These are phyloP conservation scores for Dryadomyces quercus-mongolicae DNA, from an alignment of 2,329 filamentous ascomycete species.

Conservation along the genomic window DNA sequence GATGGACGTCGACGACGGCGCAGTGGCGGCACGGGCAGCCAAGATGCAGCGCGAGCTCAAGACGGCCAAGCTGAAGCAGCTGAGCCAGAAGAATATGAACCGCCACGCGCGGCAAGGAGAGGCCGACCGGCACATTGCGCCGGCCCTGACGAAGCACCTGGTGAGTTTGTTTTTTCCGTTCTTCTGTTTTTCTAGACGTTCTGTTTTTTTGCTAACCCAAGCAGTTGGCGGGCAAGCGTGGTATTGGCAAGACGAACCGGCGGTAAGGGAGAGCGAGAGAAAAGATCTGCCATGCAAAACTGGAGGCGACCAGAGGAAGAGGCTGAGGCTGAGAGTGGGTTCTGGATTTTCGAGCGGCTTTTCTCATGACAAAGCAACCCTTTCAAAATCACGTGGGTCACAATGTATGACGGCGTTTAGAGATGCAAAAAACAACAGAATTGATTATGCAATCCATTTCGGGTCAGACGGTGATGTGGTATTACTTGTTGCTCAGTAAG, in stretches of 20 bases:
- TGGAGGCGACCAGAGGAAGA: too few relatives aligned
- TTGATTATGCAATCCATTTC: background rate
- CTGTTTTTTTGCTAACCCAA: slow-evolving; percentile 17
- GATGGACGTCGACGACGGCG: slow-evolving; percentile 58
- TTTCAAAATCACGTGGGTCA: background rate
- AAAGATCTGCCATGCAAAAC: background rate
- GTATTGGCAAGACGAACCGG: slow-evolving; percentile 76
- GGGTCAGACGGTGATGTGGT: background rate
- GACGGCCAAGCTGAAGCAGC: slow-evolving; percentile 69
- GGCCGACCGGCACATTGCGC: slow-evolving; percentile 79
- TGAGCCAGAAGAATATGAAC: slow-evolving; percentile 98
- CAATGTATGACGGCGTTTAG: slow-evolving; percentile 2
- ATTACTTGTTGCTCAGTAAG: background rate
- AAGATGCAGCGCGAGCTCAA: slow-evolving; percentile 60
- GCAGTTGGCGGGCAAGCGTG: slow-evolving; percentile 79
- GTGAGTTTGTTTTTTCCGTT: slow-evolving; percentile 38
- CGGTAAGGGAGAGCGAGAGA: slow-evolving; percentile 33
- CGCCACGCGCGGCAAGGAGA: slow-evolving; percentile 94
- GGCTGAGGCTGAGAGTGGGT: background rate
- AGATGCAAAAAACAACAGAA: background rate
- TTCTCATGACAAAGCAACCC: background rate
- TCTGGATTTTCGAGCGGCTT: background rate
- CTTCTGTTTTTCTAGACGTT: slow-evolving; percentile 8
- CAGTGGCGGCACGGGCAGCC: slow-evolving; percentile 34
- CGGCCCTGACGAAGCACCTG: slow-evolving; percentile 79